Base-by-base conservation (phyloP, 148 eudicot species). In the Tetragonia tetragonoides region DNA sequence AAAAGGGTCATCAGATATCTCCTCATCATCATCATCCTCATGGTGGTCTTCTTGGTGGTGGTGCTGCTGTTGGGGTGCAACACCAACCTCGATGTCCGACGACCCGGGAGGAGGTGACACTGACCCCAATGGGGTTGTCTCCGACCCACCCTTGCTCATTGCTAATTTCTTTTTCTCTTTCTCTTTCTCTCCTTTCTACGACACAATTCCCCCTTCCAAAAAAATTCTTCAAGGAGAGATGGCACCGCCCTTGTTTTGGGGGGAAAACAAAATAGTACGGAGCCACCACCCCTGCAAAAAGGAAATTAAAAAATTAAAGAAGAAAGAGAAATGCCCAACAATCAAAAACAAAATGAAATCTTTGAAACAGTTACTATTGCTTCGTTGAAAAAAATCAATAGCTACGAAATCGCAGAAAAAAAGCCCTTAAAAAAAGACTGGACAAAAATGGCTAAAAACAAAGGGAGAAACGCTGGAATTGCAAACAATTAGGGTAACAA, bases 1-100 rank as follows among this genome's bases (percentile, higher is more conserved):
- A 69, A 94, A 94, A 80, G 98, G 98, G 44, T 81, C 83, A 77
- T 90, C 97, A 10, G 21, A 64, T 23, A 51, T 62, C 20, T 78
- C 75, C n/a, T 75, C 84, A 16, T 78, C 84, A 3, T 70, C 77
- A 40, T 81, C 79, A 20, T 81, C 83, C 10, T 75, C 78, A 59
- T 40, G 49, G 38, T 65, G 62, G 2, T 47, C 49, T 51, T 68
- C 10, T 46, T 70, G 11, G 20, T 70, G 10, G 18, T 63, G 21
- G 37, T 72, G 75, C n/a, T 34, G 42, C 6, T 66, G 64, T 51
- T 63, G 81, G 18, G 64, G 7, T 12, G 46, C 69, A 73, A 66
- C 73, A 51, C 71, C 76, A 78, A 53, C 75, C 83, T 89, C 89
- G 51, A 81, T 28, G 68, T 84, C 93, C 23, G 37, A 49, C 5